Percentiles rank a stretch among this genome's conserved stretches.
phyloP scores from a whole-genome alignment of 202 grass and related monocot genomes.

The Zoysia matrella region DNA sequence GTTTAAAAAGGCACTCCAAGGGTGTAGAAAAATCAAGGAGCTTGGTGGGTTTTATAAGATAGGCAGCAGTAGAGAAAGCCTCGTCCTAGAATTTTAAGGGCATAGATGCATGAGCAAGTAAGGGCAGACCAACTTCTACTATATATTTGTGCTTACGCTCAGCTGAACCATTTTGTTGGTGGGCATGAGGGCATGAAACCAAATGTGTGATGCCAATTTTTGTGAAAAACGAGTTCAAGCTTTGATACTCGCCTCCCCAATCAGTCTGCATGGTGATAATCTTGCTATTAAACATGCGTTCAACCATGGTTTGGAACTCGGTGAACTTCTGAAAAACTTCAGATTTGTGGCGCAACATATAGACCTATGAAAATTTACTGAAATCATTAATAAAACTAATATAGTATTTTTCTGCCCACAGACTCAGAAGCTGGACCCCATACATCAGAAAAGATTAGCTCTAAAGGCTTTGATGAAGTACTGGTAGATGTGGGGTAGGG shows the following conservation, averaged over 20 bases:
- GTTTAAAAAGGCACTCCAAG: no score
- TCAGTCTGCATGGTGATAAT: background rate
- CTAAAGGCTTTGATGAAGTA: background rate
- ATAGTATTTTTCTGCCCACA: background rate
- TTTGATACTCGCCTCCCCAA: background rate
- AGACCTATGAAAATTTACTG: background rate
- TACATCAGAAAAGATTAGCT: background rate
- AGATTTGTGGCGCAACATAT: background rate
- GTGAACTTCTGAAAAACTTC: background rate
- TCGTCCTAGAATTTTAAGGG: no score
- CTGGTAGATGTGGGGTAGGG: background rate
- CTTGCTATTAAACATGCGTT: background rate
- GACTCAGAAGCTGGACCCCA: background rate
- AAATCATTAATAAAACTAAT: background rate
- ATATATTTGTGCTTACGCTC: no score
- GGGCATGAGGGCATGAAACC: background rate
- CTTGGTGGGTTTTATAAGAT: no score
- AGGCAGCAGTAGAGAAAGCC: no score
- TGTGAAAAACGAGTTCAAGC: background rate
- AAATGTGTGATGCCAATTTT: background rate
- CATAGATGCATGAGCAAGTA: no score
- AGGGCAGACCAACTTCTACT: no score
- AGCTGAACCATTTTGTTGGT: no score
- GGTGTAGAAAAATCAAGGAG: no score
- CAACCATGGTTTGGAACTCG: background rate